These are phyloP conservation scores for Asterophora lycoperdoides DNA, from an alignment of 768 basidiomycete genomes.

Conservation along the genomic window DNA sequence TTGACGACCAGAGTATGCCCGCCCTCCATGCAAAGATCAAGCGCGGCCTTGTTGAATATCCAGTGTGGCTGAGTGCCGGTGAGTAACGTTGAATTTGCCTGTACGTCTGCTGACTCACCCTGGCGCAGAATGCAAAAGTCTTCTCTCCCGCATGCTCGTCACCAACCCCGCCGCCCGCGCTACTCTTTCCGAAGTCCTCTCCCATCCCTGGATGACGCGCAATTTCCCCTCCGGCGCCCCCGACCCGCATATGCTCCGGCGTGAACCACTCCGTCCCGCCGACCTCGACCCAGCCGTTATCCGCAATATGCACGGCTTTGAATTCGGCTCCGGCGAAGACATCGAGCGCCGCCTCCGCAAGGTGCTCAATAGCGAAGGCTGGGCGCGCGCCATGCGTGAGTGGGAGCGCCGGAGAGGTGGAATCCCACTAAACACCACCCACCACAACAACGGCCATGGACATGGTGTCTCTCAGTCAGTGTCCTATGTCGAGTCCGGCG, in stretches of 20 bases:
- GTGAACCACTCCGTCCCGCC: conserved; percentile 83
- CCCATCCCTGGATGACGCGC: conserved; percentile 90
- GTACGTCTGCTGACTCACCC: conserved; percentile 9
- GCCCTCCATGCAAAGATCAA: conserved; percentile 99
- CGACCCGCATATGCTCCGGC: conserved; percentile 79
- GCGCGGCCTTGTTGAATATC: conserved; percentile 93
- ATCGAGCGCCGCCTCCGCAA: conserved; percentile 70
- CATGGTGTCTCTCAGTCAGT: no score
- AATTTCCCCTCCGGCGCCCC: conserved; percentile 76
- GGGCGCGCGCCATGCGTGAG: conserved; percentile 63
- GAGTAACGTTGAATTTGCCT: conserved; percentile 24
- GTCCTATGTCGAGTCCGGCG: conserved; percentile 21
- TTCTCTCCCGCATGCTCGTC: conserved; percentile 93
- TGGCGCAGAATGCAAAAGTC: conserved; percentile 84
- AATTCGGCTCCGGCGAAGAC: conserved; percentile 87
- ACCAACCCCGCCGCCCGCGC: conserved; percentile 87
- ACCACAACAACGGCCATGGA: conserved; percentile 15
- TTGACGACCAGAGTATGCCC: conserved; percentile 99
- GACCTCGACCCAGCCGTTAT: conserved; percentile 88
- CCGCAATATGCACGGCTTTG: conserved; percentile 91
- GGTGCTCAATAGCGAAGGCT: conserved; percentile 75
- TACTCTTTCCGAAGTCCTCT: conserved; percentile 76
- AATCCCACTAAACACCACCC: conserved; percentile 8
- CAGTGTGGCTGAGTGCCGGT: conserved; percentile 94
- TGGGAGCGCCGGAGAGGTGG: conserved; percentile 71